Base-by-base conservation (phyloP, 805 yeast species). In the Maudiozyma pseudohumilis region DNA sequence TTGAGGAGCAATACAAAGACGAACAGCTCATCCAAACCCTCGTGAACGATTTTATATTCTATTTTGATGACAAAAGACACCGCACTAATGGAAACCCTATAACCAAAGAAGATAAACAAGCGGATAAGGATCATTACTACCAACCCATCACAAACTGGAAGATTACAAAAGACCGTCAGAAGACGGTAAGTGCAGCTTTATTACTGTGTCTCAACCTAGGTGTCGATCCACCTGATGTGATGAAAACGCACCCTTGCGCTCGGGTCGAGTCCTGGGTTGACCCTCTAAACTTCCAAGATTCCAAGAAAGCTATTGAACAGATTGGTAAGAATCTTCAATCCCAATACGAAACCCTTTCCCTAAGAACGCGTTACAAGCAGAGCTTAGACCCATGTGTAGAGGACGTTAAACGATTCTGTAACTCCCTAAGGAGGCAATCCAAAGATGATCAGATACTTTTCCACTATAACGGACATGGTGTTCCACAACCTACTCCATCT, bases 391-490 rank as follows among this genome's bases (percentile, higher is more conserved):
- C 97, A 2, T 83, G 88, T 38, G 96, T 88, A 16, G 98, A 92
- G 54, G 98, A 92, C 53, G 80, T 87, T 28, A 89, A 89, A 55
- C 68, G 96, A 34, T 82, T 88, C 48, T 88, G 96, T 57, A 81
- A 85, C 47, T 82, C 94, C 0, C 64, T 92, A 42, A 68, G 98
- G 47, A 70, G 96, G 39, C 81, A 82, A 40, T 94, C 96, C 2
- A 85, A 88, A 53, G 96, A 89, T 44, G 97, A 89, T 56, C 69
- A 98, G 42, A 82, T 89, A 8, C 59, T 92, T 38, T 89, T 92
- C 58, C 97, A 92, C 57, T 92, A 92, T 58, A 92, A 92, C 50
- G 98, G 98, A 6, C 98, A 92, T 55, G 98, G 98, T 18, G 98
- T 92, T 2, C 98, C 98, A 0, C 86, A 86, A 50, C 97, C 98